Base-by-base conservation (phyloP, 1,139 yeast genomes). In the Scheffersomyces stambukii region DNA sequence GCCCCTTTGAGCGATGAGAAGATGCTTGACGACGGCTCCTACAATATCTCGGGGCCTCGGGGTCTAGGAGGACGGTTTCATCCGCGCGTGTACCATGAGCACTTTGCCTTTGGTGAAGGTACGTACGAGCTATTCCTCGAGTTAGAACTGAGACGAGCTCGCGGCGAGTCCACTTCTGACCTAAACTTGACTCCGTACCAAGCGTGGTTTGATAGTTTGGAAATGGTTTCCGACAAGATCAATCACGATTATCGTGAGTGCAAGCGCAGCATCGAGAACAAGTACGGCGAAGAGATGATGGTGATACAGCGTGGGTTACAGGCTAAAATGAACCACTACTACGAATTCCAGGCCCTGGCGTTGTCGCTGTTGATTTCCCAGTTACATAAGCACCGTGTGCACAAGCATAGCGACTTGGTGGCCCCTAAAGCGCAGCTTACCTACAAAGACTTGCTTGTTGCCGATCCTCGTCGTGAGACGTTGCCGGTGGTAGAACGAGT, bases 381-480 rank as follows among this genome's bases (percentile, higher is more conserved):
- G 3, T 31, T 64, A 19, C 33, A 46, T 5, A 23, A 37, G 3
- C 43, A 53, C 6, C 28, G 40, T 1, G 52, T 64, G 1, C 49
- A 53, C 30, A 52, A 54, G 32, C 72, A 67, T 38, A 50, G 64
- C 2, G 70, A 65, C 28, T 36, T 66, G 6, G 57, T 30, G 7
- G 6, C 31, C 14, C 31, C 35, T n/a, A n/a, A n/a, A n/a, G 15
- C 8, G 30, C 24, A 16, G 19, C 16, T 8, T 13, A 4, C n/a
- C 23, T 8, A 22, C 16, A 4, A 10, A 24, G 6, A 19, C n/a
- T n/a, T n/a, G n/a, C n/a, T 25, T 4, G 21, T 11, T 14, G 11
- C 21, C n/a, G 22, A 16, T 12, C 13, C 25, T 9, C 9, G n/a
- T 5, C 12, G 29, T 2, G 35, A 34, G 14, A 20, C 29, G n/a